Evolutionary conservation across 139 green algal genomes (phyloP).

Genomic region (Micractinium conductrix): DNA sequence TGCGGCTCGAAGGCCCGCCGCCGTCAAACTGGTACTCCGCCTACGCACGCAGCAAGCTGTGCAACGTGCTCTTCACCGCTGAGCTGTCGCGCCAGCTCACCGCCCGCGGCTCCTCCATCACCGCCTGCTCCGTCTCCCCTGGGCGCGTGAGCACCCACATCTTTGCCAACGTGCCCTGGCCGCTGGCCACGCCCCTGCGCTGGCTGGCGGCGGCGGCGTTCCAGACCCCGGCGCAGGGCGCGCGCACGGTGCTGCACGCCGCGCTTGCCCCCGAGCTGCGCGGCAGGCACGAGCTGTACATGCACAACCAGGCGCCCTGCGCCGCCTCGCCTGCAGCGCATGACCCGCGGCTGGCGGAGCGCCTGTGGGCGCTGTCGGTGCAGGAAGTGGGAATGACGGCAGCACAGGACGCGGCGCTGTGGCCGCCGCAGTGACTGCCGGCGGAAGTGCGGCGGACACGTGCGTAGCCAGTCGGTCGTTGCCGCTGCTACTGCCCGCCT

Average conservation of each 20-base stretch:
- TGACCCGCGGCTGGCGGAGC: constrained; percentile 15
- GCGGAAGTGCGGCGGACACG: no score
- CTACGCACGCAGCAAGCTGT: constrained; percentile 73
- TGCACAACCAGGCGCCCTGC: constrained; percentile 28
- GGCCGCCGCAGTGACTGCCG: constrained; percentile 37
- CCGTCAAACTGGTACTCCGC: constrained; percentile 40
- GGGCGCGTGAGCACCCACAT: constrained; percentile 49
- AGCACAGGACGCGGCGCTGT: constrained; percentile 26
- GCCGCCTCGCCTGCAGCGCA: constrained; percentile 1
- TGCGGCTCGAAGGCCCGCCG: background rate
- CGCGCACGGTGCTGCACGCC: constrained; percentile 38
- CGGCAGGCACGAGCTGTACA: constrained; percentile 35
- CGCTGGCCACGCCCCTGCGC: background rate
- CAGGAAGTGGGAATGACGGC: constrained; percentile 24
- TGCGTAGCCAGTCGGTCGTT: no score
- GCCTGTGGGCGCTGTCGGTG: constrained; percentile 37
- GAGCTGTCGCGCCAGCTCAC: constrained; percentile 58
- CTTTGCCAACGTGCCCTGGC: constrained; percentile 19
- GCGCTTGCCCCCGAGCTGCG: constrained; percentile 23
- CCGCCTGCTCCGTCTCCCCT: constrained; percentile 42
- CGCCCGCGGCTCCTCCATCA: constrained; percentile 3
- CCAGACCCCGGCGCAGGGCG: constrained; percentile 47
- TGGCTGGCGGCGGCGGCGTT: constrained; percentile 24
- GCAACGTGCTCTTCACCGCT: constrained; percentile 65
- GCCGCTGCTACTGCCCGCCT: no score